phyloP scores from a whole-genome alignment of 2,329 filamentous ascomycete genomes.

The Verticillium zaregamsianum region DNA sequence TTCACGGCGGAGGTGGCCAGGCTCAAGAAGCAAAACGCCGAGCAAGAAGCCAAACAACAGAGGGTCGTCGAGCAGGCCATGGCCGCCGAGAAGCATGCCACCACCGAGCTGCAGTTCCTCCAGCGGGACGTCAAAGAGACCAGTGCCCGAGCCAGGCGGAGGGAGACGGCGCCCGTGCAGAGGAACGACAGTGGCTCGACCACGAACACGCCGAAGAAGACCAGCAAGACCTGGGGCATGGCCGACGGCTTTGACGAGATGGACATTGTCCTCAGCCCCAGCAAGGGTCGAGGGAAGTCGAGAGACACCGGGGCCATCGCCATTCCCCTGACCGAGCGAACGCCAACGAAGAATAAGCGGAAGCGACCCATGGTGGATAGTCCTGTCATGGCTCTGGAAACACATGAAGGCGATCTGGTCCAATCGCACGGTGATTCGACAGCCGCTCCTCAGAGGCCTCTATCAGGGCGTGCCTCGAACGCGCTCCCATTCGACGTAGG shows the following conservation, averaged over 20 bases:
- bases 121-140: slow-evolving; percentile 67
- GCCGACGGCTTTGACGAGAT: slow-evolving; percentile 76
- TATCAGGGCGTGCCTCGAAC: slow-evolving; percentile 3
- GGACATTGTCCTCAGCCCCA: slow-evolving; percentile 51
- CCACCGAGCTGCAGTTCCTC: slow-evolving; percentile 69
- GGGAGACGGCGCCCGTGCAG: slow-evolving; percentile 27
- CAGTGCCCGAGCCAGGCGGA: slow-evolving; percentile 42
- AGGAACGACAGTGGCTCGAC: slow-evolving; percentile 21
- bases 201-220: slow-evolving; percentile 55
- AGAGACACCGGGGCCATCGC: slow-evolving; percentile 39
- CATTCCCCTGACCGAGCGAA: slow-evolving; percentile 43
- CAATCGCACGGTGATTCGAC: slow-evolving; percentile 25
- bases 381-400: slow-evolving; percentile 59
- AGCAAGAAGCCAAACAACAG: slow-evolving; percentile 60
- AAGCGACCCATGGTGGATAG: slow-evolving; percentile 65
- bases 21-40: slow-evolving; percentile 59
- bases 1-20: slow-evolving; percentile 59
- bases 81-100: slow-evolving; percentile 59
- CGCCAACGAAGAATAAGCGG: slow-evolving; percentile 66
- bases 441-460: background rate
- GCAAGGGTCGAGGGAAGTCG: slow-evolving; percentile 40
- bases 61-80: slow-evolving; percentile 60
- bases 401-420: slow-evolving; percentile 36
- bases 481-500: slow-evolving; percentile 41
- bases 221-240: slow-evolving; percentile 50